Base-by-base conservation (phyloP, 441 rosid species). In the Erodium texanum region DNA sequence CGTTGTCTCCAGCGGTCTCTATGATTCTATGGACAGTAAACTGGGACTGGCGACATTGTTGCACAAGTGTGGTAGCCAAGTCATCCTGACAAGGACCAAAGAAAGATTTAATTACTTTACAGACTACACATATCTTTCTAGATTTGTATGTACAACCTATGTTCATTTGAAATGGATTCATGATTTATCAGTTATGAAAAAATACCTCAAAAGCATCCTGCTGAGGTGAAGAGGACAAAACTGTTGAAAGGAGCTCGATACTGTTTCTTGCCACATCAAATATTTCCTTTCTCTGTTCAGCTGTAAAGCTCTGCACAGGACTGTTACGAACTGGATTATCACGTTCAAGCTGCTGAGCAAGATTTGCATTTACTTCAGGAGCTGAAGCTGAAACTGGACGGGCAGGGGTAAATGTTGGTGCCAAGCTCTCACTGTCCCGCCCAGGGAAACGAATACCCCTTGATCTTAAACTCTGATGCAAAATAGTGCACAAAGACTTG, bases 391-490 rank as follows among this genome's bases (percentile, higher is more conserved):
- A 9, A 41, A 80, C 84, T 67, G 99, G 79, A 67, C 85, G 88
- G 73, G 96, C 80, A 66, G 96, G 99, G 7, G 97, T 41, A 41
- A 41, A 41, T 7, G 9, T 41, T 1, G 48, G 48, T 41, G 48
- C 48, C 48, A 41, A 41, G 9, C 48, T 41, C 48, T 41, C 48
- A 9, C 12, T 41, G 48, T 41, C 48, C 7, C 48, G 48, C 48
- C 96, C 99, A 65, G 99, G 97, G 77, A 94, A 94, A 24, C 92
- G 84, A 66, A 94, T 86, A 34, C 97, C 99, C 80, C 97, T 82
- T 58, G 93, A 81, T 81, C 77, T 93, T 68, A 94, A 74, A 78
- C 95, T 88, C 99, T 93, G 70, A 9, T 73, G 15, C 27, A 16
- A 68, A 64, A 27, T 64, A 23, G 65, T 64, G 72, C 24, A 41